phyloP scores from a whole-genome alignment of 306 rosid species.

The Mimosa bimucronata region DNA sequence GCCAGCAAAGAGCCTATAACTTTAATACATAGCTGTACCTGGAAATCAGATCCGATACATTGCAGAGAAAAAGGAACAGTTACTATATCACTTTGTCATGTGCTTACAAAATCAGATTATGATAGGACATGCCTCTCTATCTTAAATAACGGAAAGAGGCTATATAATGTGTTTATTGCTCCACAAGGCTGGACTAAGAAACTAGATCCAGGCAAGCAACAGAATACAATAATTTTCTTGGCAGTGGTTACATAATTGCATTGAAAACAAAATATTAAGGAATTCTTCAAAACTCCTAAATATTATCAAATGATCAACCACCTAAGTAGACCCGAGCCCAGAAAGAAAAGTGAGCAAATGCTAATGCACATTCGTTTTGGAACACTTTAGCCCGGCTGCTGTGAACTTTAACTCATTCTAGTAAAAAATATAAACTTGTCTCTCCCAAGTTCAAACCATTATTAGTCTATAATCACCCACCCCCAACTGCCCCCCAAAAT shows the following conservation, averaged over 20 bases:
- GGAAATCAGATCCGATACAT: background rate
- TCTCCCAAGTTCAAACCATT: background rate
- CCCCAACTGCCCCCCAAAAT: background rate
- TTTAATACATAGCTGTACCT: background rate
- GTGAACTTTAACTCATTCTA: background rate
- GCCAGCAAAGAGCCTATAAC: background rate
- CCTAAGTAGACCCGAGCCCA: background rate
- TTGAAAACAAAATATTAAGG: background rate
- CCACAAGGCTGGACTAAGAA: background rate
- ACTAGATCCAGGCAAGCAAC: background rate
- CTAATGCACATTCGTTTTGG: background rate
- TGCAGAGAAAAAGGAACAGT: slow-evolving; percentile 4
- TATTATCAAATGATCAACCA: background rate
- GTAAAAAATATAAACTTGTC: background rate
- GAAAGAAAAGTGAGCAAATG: background rate
- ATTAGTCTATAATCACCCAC: background rate
- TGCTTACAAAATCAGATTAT: slow-evolving; percentile 2
- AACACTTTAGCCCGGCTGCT: background rate
- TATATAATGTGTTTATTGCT: background rate
- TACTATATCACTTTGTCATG: too few relatives aligned
- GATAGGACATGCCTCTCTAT: background rate
- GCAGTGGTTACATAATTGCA: background rate
- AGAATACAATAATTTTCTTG: background rate
- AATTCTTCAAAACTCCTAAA: background rate
- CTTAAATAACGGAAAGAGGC: background rate